Base-by-base conservation (phyloP, 805 yeast species). In the Sugiyamaella boreocaroliniensis region DNA sequence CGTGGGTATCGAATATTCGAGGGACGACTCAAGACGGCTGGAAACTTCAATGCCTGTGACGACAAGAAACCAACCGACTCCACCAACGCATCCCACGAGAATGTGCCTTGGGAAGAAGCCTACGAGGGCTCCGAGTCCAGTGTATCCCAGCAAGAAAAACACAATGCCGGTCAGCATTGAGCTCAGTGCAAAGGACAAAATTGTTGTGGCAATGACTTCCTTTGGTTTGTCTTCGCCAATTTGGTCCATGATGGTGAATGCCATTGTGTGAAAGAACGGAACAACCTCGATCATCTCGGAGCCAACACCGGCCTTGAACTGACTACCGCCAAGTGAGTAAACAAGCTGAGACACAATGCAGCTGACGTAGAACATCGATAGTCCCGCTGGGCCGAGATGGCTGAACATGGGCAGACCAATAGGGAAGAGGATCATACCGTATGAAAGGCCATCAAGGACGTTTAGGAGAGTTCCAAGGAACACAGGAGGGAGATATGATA, bases 221-320 rank as follows among this genome's bases (percentile, higher is more conserved):
- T 67, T 68, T 2, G 68, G 69, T 20, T 71, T 67, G 2, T 71
- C 72, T 10, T 70, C 76, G 8, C 83, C 83, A 61, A 87, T 73
- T 19, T 76, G 73, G 2, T 69, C 65, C 66, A 83, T 73, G 47
- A 93, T 83, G 12, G 83, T 73, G 26, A 79, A 73, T 0, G 97
- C 97, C 96, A 93, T 90, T 2, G 95, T 78, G 64, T 93, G 99
- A 74, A 92, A 92, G 67, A 93, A 93, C 1, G 99, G 99, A 1
- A 97, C 95, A n/a, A 93, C 89, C 68, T 93, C 99, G 59, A 93
- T 93, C 99, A 93, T 93, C 70, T 93, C 98, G 2, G 96, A 86
- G 1, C 99, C 99, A 44, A 92, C 82, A n/a, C 95, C 96, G 1
- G 89, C 78, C 56, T 81, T 81, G 71, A 93, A 92, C 8, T 87